Conservation (phyloP, 441 rosid species). For the Pelargonium citronellum region DNA sequence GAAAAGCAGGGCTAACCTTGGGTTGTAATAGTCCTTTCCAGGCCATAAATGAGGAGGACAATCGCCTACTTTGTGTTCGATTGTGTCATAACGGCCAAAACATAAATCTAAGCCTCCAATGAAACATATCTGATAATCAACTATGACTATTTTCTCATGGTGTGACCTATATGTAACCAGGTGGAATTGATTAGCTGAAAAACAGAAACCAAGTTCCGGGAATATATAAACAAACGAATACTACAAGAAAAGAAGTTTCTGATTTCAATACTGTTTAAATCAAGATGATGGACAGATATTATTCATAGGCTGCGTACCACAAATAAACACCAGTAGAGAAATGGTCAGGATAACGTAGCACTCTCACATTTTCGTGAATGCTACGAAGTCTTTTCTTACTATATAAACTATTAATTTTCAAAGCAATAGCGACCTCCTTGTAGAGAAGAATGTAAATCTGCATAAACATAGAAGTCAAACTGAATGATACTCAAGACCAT, state of each 20-base stretch:
- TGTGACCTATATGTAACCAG: conserved; percentile 70
- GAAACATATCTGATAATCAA: conserved; percentile 89
- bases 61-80: conserved; percentile 84
- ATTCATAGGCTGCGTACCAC: conserved; percentile 52
- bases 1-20: conserved; percentile 44
- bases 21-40: conserved; percentile 98
- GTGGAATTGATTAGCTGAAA: conserved; percentile 14
- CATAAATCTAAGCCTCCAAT: conserved; percentile 97
- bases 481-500: conserved; percentile 1
- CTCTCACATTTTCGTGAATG: conserved; percentile 97
- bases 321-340: conserved; percentile 91
- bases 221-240: neutral
- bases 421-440: conserved; percentile 97
- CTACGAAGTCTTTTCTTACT: conserved; percentile 88
- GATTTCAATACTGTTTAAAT: conserved; percentile 25
- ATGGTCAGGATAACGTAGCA: conserved; percentile 95
- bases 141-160: conserved; percentile 92
- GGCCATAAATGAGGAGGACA: conserved; percentile 78
- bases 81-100: conserved; percentile 94
- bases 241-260: neutral
- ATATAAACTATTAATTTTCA: conserved; percentile 90
- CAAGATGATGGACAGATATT: conserved; percentile 19
- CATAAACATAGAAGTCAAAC: conserved; percentile 23
- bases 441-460: conserved; percentile 96
- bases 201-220: neutral